Conservation (phyloP, 352 stramenopile genomes). For the Elongisporangium anandrum region DNA sequence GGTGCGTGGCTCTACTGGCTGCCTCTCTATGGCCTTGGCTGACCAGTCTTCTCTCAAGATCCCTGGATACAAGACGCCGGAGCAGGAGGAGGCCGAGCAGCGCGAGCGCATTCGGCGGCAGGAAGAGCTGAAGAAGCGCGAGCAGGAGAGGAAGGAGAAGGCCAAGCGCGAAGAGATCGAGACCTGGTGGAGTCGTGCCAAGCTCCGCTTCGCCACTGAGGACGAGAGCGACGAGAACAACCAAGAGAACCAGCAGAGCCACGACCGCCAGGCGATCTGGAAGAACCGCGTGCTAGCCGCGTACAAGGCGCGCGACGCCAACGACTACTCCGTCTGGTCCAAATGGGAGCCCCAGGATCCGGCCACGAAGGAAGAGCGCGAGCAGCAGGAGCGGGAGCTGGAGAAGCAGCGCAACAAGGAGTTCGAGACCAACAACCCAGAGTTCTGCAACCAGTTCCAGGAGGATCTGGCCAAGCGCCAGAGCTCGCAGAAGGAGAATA, state of each 20-base stretch:
- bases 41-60: slow-evolving; percentile 24
- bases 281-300: slow-evolving; percentile 58
- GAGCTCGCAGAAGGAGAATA: slow-evolving; percentile 44
- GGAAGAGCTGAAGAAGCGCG: slow-evolving; percentile 31
- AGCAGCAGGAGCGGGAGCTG: slow-evolving; percentile 38
- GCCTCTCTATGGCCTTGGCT: not conserved
- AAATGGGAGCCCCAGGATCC: slow-evolving; percentile 75
- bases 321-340: slow-evolving; percentile 80
- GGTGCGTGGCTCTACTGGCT: slow-evolving; percentile 11
- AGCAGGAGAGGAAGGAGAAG: slow-evolving; percentile 32
- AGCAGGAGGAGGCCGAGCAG: slow-evolving; percentile 60
- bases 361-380: slow-evolving; percentile 56
- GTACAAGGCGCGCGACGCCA: slow-evolving; percentile 73
- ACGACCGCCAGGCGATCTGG: slow-evolving; percentile 19
- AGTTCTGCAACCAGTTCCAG: slow-evolving; percentile 79
- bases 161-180: slow-evolving; percentile 57
- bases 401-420: slow-evolving; percentile 63
- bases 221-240: slow-evolving; percentile 9
- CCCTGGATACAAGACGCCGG: slow-evolving; percentile 69
- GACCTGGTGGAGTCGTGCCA: slow-evolving; percentile 63
- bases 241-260: slow-evolving; percentile 6
- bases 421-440: slow-evolving; percentile 74
- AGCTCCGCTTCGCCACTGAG: slow-evolving; percentile 43
- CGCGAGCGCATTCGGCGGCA: slow-evolving; percentile 26
- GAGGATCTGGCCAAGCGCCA: slow-evolving; percentile 64